Base-by-base conservation (phyloP, 208 protist genomes). In the Acanthamoeba healyi region DNA sequence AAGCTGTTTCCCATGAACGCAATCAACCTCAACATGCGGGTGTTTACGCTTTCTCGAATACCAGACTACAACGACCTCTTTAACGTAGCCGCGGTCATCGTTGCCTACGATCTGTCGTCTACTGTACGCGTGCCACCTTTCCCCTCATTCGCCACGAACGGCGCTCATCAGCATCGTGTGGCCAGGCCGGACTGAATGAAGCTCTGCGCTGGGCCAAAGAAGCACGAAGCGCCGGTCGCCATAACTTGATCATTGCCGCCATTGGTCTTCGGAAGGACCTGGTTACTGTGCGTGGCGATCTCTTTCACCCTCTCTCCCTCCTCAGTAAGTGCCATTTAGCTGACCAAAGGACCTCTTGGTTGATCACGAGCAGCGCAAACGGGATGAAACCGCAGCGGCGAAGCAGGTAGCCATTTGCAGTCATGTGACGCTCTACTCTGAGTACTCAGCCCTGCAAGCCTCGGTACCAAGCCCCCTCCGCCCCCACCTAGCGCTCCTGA, bases 11-110 rank as follows among this genome's bases (percentile, higher is more conserved):
- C 70, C 22, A n/a, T 46, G 38, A 40, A 81, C 1, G 38, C 36
- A 10, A 81, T 29, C 36, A 46, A 36, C 70, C 22, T 81, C 14
- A 40, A 81, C 46, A 12, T 88, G 26, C 81, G 81, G 46, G 51
- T 61, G 6, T 63, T 65, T 46, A 88, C 81, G 14, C 81, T 88
- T 24, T 65, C 14, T 29, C 81, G 81, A 42, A 32, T 88, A 29
- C 81, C 81, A 4, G 81, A 88, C 42, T 88, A 88, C 81, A 88
- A 88, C 24, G 81, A 88, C 46, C 81, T 88, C n/a, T 88, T 88
- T 46, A 88, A 88, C 49, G 81, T 88, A 4, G 81, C 46, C n/a
- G 81, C 81, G 2, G 81, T 88, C 40, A 1, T 88, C 49, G 51
- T 88, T 14, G 42, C 49, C 32, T 88, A 88, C 36, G 81, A 88